Base-by-base conservation (phyloP, 2,329 filamentous ascomycete genomes). In the Arthrobotrys conoides region DNA sequence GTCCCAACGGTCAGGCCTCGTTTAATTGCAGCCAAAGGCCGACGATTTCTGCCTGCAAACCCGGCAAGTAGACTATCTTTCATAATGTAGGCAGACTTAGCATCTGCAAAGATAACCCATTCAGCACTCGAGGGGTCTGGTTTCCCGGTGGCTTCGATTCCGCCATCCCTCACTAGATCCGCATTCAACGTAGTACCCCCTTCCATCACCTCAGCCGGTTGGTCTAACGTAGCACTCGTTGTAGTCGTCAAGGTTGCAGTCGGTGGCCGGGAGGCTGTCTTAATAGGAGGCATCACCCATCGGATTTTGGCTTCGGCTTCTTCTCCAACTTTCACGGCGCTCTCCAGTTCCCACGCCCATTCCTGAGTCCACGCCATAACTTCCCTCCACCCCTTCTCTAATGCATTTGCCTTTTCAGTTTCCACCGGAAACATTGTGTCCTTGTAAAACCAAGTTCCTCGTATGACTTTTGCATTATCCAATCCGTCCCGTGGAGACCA, bases 401-500 rank as follows among this genome's bases (percentile, higher is more conserved):
- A 87, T 84, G 94, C 93, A 82, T 98, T 99, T 8, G 96, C 94
- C 38, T 97, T 91, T 16, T 90, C 86, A 0, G 93, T 89, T 80
- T 97, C 93, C 5, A 99, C 89, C 0, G 96, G 96, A 75, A 93
- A 87, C 94, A 98, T 97, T 0, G 92, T 95, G 83, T 97, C 94
- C 85, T 92, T 92, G 84, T 98, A 98, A 84, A 99, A 99, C 96
- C 96, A 99, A 0, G 95, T 98, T 0, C 92, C 94, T 80, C 96
- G 88, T 72, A 92, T 88, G 0, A 98, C 94, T 41, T 90, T 87
- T 5, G 93, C 91, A 36, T 96, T 89, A 82, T 98, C 96, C 44
- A 79, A 41, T 14, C 76, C 76, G 82, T 97, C 94, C 36, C 98
- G 88, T 6, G 96, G 95, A 18, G 92, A 94, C 96, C 96, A 99